Base-by-base conservation (phyloP, 2,329 filamentous ascomycete genomes). In the Alternaria incomplexa region DNA sequence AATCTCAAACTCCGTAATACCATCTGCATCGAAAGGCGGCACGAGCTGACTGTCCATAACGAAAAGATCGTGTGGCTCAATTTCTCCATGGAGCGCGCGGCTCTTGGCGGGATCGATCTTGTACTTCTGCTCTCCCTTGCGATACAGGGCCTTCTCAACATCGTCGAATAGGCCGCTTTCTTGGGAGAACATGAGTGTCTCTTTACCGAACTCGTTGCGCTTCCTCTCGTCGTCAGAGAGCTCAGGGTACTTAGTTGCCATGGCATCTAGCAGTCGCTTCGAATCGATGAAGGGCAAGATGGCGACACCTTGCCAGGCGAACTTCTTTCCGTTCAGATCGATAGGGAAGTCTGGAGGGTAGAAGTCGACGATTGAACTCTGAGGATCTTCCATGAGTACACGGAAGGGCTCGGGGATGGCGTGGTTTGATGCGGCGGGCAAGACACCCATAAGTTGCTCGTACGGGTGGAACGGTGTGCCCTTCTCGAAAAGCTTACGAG, bases 301-400 rank as follows among this genome's bases (percentile, higher is more conserved):
- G 3, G 93, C 93, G 56, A 99, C 91, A 67, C 96, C 96, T 79
- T 98, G 95, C 96, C 96, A 99, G 0, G 93, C 93, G 82, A 97
- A 96, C 78, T 98, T 99, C 84, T 98, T 98, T 58, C 96, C 96
- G 70, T 99, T 99, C 45, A 98, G 83, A 79, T 99, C 96, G 56
- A 98, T 87, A 15, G 91, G 89, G 72, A 99, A 99, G 23, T 97
- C 93, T 75, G 94, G 91, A 0, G 96, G 96, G 73, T 99, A 99
- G 79, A 99, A 99, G 78, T 99, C 95, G 68, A 97, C 93, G 72
- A 99, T 98, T 51, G 93, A 90, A 74, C 93, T 97, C 48, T 97
- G 89, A 13, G 91, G 86, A 10, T 96, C 86, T 25, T 90, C 91
- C 96, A 99, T 99, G 17, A 99, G 86, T 58, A 90, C 86, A 75